Conservation (phyloP, 768 basidiomycete species). For the Thelephora aurantiotincta region DNA sequence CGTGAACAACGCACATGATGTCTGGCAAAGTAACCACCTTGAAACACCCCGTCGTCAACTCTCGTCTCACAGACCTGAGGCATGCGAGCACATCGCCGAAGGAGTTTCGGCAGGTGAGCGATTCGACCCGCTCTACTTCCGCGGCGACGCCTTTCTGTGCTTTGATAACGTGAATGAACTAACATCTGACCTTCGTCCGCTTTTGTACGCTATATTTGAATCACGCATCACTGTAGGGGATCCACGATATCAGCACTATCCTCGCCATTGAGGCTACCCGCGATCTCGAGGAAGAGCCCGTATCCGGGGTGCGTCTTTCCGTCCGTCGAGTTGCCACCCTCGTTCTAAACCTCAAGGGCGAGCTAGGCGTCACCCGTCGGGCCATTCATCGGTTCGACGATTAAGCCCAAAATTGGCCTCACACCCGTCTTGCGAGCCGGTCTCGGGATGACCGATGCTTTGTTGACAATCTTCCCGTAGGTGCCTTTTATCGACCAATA, state of each 20-base stretch:
- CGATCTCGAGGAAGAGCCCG: slow-evolving; percentile 43
- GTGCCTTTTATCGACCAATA: slow-evolving; percentile 15
- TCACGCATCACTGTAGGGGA: slow-evolving; percentile 31
- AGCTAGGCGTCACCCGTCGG: slow-evolving; percentile 65
- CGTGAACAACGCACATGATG: slow-evolving; percentile 13
- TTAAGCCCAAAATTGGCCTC: slow-evolving; percentile 72
- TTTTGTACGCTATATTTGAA: background rate
- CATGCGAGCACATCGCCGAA: slow-evolving; percentile 45
- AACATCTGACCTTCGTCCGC: background rate
- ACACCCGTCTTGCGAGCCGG: slow-evolving; percentile 91
- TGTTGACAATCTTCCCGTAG: slow-evolving; percentile 76
- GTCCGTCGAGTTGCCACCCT: background rate
- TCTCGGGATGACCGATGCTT: slow-evolving; percentile 81
- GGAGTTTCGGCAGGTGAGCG: slow-evolving; percentile 63
- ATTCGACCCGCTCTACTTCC: background rate
- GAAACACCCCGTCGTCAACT: slow-evolving; percentile 60
- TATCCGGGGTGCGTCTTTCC: slow-evolving; percentile 43
- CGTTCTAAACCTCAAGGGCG: background rate
- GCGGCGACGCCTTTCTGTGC: background rate
- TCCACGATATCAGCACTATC: slow-evolving; percentile 61
- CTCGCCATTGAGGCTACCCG: slow-evolving; percentile 77
- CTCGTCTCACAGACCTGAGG: slow-evolving; percentile 59
- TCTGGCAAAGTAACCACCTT: slow-evolving; percentile 33
- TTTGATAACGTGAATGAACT: too few relatives aligned
- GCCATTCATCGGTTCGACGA: slow-evolving; percentile 57